Evolutionary conservation across 2,329 filamentous ascomycete species (phyloP).

Genomic region (Aspergillus caelatus): DNA sequence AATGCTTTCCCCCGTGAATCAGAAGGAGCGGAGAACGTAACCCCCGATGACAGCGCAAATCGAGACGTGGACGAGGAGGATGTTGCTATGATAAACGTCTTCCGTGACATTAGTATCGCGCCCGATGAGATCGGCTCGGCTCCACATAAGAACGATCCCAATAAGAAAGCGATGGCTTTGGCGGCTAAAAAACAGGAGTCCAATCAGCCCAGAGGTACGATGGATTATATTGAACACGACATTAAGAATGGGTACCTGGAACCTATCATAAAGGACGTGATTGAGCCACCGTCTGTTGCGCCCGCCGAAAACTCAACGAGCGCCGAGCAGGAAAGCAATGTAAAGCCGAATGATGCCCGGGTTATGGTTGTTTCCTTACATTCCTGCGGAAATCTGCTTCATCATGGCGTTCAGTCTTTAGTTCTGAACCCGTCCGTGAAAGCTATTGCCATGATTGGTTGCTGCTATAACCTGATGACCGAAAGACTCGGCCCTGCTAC

Average conservation of each 20-base stretch:
- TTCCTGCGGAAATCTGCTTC: constrained; percentile 95
- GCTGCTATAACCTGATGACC: constrained; percentile 96
- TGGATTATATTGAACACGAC: constrained; percentile 50
- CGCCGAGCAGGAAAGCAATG: background rate
- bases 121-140: constrained; percentile 30
- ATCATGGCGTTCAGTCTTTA: constrained; percentile 87
- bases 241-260: constrained; percentile 48
- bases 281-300: constrained; percentile 23
- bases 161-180: constrained; percentile 3
- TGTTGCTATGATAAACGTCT: constrained; percentile 33
- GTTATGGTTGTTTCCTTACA: constrained; percentile 94
- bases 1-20: background rate
- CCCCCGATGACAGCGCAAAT: constrained; percentile 11
- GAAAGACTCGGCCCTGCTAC: constrained; percentile 85
- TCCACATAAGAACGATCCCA: constrained; percentile 15
- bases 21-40: constrained; percentile 2
- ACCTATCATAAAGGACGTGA: constrained; percentile 40
- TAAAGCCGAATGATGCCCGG: constrained; percentile 25
- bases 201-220: constrained; percentile 32
- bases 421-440: constrained; percentile 80
- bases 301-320: background rate
- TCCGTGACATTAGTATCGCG: constrained; percentile 37
- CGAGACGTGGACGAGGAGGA: constrained; percentile 26
- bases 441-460: constrained; percentile 94
- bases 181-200: constrained; percentile 17